Conservation (phyloP, 495 filamentous ascomycete species). For the Tetracladium marchalianum region DNA sequence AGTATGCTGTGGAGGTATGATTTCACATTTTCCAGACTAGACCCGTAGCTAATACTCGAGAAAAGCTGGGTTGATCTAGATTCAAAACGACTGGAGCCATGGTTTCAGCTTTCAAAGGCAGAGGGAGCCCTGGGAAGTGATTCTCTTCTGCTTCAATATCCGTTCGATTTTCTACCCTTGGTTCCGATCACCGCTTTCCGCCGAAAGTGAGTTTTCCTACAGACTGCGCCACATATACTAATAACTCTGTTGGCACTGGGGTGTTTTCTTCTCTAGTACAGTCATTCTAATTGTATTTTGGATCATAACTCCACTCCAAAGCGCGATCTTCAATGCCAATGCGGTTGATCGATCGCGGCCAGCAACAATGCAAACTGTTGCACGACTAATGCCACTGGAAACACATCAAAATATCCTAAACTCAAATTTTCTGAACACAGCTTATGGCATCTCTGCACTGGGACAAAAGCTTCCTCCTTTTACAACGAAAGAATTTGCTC, state of each 20-base stretch:
- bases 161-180: slow-evolving; percentile 35
- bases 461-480: slow-evolving; percentile 28
- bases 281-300: slow-evolving; percentile 33
- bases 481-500: slow-evolving; percentile 24
- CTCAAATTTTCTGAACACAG: slow-evolving; percentile 23
- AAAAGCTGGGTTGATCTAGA: slow-evolving; percentile 34
- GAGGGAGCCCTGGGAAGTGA: slow-evolving; percentile 27
- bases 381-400: slow-evolving; percentile 16
- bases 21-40: background rate
- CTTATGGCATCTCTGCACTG: slow-evolving; percentile 27
- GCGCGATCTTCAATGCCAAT: slow-evolving; percentile 27
- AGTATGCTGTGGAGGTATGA: slow-evolving; percentile 29
- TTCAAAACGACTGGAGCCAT: slow-evolving; percentile 36
- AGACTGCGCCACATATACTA: background rate
- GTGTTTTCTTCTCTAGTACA: slow-evolving; percentile 27
- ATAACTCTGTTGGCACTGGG: slow-evolving; percentile 27
- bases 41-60: background rate
- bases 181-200: slow-evolving; percentile 32
- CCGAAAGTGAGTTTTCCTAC: slow-evolving; percentile 20
- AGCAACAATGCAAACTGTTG: slow-evolving; percentile 7
- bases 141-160: slow-evolving; percentile 37
- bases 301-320: slow-evolving; percentile 32
- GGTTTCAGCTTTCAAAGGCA: slow-evolving; percentile 31
- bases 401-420: slow-evolving; percentile 19
- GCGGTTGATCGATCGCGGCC: slow-evolving; percentile 3